Evolutionary conservation across 2,329 filamentous ascomycete species (phyloP).

Genomic region (Piedraia hortae): DNA sequence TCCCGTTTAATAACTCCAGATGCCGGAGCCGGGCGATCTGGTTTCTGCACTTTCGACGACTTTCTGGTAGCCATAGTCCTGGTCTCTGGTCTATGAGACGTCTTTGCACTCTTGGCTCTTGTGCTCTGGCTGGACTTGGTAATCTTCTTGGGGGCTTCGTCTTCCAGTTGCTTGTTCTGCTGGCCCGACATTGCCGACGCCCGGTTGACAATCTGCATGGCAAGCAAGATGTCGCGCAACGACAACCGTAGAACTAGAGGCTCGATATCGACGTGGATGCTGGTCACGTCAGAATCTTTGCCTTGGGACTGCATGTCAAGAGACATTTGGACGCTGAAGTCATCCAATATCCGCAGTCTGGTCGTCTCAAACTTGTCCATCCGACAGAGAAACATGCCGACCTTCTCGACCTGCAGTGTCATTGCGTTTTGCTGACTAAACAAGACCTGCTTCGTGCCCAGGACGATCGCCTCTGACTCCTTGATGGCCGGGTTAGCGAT

Average conservation of each 20-base stretch:
- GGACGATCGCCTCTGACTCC: slow-evolving; percentile 82
- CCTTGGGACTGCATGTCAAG: slow-evolving; percentile 45
- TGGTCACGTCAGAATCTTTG: slow-evolving; percentile 34
- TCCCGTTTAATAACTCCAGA: slow-evolving; percentile 38
- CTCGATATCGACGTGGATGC: slow-evolving; percentile 66
- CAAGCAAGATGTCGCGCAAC: slow-evolving; percentile 77
- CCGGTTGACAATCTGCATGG: slow-evolving; percentile 72
- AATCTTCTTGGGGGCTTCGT: slow-evolving; percentile 29
- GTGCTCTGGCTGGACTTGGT: slow-evolving; percentile 19
- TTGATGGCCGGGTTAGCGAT: slow-evolving; percentile 80
- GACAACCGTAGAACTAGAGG: slow-evolving; percentile 76
- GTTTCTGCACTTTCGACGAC: slow-evolving; percentile 15
- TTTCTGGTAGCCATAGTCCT: slow-evolving; percentile 20
- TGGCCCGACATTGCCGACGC: slow-evolving; percentile 55
- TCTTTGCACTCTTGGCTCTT: slow-evolving; percentile 15
- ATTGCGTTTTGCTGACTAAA: slow-evolving; percentile 82
- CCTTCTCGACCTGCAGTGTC: slow-evolving; percentile 74
- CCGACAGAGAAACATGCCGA: slow-evolving; percentile 94
- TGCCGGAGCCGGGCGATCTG: slow-evolving; percentile 17
- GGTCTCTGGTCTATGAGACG: slow-evolving; percentile 14
- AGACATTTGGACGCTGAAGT: slow-evolving; percentile 76
- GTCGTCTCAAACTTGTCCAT: slow-evolving; percentile 95
- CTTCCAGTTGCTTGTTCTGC: slow-evolving; percentile 19
- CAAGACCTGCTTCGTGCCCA: slow-evolving; percentile 79
- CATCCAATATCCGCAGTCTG: slow-evolving; percentile 73